These are phyloP conservation scores for Gloeopeniophorella convolvens DNA, from an alignment of 768 basidiomycete genomes.

Conservation along the genomic window DNA sequence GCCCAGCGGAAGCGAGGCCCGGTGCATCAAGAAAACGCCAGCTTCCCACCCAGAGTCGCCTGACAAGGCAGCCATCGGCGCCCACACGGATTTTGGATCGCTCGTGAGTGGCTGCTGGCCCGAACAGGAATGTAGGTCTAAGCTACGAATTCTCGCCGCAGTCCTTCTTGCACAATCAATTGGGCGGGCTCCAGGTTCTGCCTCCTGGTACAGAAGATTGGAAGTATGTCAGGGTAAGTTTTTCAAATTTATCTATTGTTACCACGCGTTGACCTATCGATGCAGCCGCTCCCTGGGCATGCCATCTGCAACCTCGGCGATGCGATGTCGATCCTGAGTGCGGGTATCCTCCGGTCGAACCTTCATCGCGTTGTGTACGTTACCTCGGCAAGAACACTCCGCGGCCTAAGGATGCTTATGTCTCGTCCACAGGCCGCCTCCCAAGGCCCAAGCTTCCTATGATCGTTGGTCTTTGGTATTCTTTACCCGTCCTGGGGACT, in stretches of 20 bases:
- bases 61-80: conserved; percentile 28
- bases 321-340: conserved; percentile 27
- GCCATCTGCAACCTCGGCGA: conserved; percentile 30
- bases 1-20: conserved; percentile 29
- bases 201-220: background rate
- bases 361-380: conserved; percentile 27
- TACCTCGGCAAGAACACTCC: too few species aligned
- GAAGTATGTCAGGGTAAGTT: conserved; percentile 4
- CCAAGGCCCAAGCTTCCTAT: conserved; percentile 43
- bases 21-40: conserved; percentile 27
- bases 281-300: too few species aligned
- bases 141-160: background rate
- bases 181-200: conserved; percentile 6
- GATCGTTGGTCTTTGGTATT: conserved; percentile 65
- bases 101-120: conserved; percentile 8
- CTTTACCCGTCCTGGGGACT: conserved; percentile 58
- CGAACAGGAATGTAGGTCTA: too few species aligned
- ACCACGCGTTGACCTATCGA: background rate
- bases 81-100: conserved; percentile 35
- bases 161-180: background rate
- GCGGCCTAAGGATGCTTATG: conserved; percentile 59
- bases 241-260: background rate
- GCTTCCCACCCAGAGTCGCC: conserved; percentile 24
- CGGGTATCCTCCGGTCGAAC: conserved; percentile 27
- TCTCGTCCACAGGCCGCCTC: conserved; percentile 48